These are phyloP conservation scores for Sclerospora graminicola DNA, from an alignment of 352 stramenopile species.

Conservation along the genomic window DNA sequence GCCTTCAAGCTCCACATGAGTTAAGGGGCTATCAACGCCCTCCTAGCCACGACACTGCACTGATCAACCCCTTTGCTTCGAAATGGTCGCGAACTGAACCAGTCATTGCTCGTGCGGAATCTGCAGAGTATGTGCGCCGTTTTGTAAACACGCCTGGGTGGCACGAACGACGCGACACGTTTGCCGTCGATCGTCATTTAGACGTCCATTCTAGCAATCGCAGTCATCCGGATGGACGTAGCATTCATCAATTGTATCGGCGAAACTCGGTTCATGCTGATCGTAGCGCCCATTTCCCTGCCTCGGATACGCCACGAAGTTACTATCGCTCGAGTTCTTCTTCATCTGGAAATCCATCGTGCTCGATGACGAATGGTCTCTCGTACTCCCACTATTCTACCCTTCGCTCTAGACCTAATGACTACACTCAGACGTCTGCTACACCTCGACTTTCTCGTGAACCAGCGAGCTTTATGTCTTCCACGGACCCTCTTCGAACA, in stretches of 20 bases:
- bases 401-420: slow-evolving; percentile 10
- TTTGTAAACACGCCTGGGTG: slow-evolving; percentile 30
- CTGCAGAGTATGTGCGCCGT: slow-evolving; percentile 20
- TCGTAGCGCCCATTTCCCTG: neutral
- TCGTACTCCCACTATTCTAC: slow-evolving; percentile 15
- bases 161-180: slow-evolving; percentile 20
- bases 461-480: slow-evolving; percentile 17
- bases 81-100: slow-evolving; percentile 15
- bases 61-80: slow-evolving; percentile 15
- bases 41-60: slow-evolving; percentile 7
- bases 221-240: slow-evolving; percentile 14
- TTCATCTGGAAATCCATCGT: slow-evolving; percentile 7
- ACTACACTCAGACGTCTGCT: slow-evolving; percentile 4
- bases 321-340: slow-evolving; percentile 15
- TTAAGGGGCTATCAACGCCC: slow-evolving; percentile 12
- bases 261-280: slow-evolving; percentile 4
- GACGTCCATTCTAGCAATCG: slow-evolving; percentile 13
- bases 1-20: slow-evolving; percentile 12
- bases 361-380: slow-evolving; percentile 8
- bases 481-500: slow-evolving; percentile 8
- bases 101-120: neutral
- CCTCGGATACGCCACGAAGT: neutral
- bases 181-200: slow-evolving; percentile 8
- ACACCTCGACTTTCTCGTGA: slow-evolving; percentile 14
- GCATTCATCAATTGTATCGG: slow-evolving; percentile 13